phyloP scores from a whole-genome alignment of 2,329 filamentous ascomycete species.

The Claviceps citrina region DNA sequence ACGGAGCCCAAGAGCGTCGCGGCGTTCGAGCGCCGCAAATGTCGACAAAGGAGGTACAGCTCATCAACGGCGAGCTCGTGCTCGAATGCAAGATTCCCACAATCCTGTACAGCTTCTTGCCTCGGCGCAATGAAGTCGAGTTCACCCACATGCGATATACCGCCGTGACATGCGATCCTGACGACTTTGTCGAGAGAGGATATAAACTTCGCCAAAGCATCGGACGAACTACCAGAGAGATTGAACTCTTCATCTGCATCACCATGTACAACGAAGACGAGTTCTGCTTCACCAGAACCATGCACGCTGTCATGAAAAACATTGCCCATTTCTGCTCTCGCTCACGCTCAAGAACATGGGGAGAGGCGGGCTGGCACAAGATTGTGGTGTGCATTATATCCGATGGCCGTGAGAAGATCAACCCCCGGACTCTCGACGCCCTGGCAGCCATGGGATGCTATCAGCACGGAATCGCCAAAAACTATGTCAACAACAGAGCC shows the following conservation, averaged over 20 bases:
- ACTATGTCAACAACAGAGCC: slow-evolving; percentile 87
- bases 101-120: slow-evolving; percentile 92
- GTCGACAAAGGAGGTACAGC: slow-evolving; percentile 81
- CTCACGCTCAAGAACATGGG: slow-evolving; percentile 87
- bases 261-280: slow-evolving; percentile 99
- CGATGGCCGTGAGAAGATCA: slow-evolving; percentile 78
- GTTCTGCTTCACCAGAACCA: slow-evolving; percentile 87
- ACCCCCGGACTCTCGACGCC: slow-evolving; percentile 83
- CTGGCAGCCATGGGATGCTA: slow-evolving; percentile 95
- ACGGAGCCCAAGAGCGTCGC: slow-evolving; percentile 71
- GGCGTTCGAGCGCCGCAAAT: slow-evolving; percentile 79
- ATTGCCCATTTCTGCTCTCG: slow-evolving; percentile 92
- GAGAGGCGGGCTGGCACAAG: slow-evolving; percentile 95
- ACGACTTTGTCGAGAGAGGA: slow-evolving; percentile 75
- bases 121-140: slow-evolving; percentile 79
- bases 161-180: slow-evolving; percentile 92
- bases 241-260: slow-evolving; percentile 88
- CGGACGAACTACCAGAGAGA: slow-evolving; percentile 68
- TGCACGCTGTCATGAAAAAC: slow-evolving; percentile 98
- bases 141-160: slow-evolving; percentile 99
- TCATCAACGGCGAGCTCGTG: slow-evolving; percentile 95
- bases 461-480: slow-evolving; percentile 96
- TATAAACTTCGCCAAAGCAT: slow-evolving; percentile 91
- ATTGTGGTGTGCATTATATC: slow-evolving; percentile 96
- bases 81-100: slow-evolving; percentile 98